Percentiles rank a stretch among this genome's conserved stretches.
Evolutionary conservation across 371 early-diverging fungal species (phyloP).

Genomic region (Zopfochytrium polystomum): DNA sequence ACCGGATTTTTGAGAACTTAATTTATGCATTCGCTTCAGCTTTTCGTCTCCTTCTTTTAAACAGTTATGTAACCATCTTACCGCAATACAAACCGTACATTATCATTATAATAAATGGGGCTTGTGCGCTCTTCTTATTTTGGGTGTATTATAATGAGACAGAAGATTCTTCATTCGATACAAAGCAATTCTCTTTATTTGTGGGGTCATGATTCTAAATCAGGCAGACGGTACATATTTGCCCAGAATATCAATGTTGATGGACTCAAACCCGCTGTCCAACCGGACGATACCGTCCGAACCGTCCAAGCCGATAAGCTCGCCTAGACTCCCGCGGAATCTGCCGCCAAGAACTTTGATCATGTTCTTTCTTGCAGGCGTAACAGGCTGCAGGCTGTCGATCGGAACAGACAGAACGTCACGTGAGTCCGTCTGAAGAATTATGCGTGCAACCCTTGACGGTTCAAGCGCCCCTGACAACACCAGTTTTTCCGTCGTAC

Average conservation of each 20-base stretch:
- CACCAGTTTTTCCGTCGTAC: conserved; percentile 46
- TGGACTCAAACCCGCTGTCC: conserved; percentile 41
- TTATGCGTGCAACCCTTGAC: conserved; percentile 13
- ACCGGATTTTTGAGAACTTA: conserved; percentile 25
- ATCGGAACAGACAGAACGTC: conserved; percentile 21
- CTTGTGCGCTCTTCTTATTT: no score
- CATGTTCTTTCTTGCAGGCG: conserved; percentile 74
- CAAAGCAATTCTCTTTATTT: no score
- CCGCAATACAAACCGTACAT: no score
- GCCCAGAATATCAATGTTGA: conserved; percentile 14
- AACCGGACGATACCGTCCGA: conserved; percentile 78
- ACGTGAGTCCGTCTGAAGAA: conserved; percentile 33
- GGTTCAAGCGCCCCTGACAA: conserved; percentile 51
- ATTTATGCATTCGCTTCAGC: no score
- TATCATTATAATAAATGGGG: no score
- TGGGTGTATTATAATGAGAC: no score
- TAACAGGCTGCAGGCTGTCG: conserved; percentile 62
- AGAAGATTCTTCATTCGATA: no score
- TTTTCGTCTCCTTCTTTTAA: no score
- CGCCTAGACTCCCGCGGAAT: conserved; percentile 68
- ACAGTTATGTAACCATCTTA: no score
- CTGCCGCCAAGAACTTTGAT: conserved; percentile 73
- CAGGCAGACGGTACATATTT: no score
- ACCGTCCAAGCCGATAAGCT: conserved; percentile 76
- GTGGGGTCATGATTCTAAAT: no score